Evolutionary conservation across 176 grass and related monocot species (phyloP).

Genomic region (Oryza brachyantha): DNA sequence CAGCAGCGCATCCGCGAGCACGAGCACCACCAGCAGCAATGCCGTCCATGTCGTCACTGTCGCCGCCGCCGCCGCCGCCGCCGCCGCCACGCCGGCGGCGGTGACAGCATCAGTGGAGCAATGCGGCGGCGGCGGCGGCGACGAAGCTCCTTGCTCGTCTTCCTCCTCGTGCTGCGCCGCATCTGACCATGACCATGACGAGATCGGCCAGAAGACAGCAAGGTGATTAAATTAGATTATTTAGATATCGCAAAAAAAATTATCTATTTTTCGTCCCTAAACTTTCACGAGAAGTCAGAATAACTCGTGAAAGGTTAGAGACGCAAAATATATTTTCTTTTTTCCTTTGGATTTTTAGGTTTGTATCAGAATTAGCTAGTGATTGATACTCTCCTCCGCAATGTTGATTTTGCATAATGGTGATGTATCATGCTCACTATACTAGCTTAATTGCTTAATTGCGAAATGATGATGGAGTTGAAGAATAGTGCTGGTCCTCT

Average conservation of each 20-base stretch:
- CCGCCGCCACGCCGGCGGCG: too few species aligned
- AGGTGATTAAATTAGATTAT: too few species aligned
- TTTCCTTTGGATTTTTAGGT: neutral
- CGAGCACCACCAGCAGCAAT: constrained; percentile 9
- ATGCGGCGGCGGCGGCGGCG: neutral
- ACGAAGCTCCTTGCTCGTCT: constrained; percentile 6
- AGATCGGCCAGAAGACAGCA: neutral
- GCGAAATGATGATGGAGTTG: neutral
- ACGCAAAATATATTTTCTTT: neutral
- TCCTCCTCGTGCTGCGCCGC: constrained; percentile 10
- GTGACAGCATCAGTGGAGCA: neutral
- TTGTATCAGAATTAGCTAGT: neutral
- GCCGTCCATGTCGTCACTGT: too few species aligned
- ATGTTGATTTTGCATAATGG: neutral
- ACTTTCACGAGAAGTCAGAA: neutral
- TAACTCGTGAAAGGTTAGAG: neutral
- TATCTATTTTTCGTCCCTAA: neutral
- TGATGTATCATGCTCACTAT: neutral
- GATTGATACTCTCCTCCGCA: too few species aligned
- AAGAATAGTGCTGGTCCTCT: neutral
- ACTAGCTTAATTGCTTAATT: neutral
- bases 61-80: too few species aligned
- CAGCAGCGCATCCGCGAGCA: neutral
- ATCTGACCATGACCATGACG: neutral
- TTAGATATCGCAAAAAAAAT: neutral